phyloP scores from a whole-genome alignment of 768 basidiomycete species.

The Hysterangium stoloniferum region DNA sequence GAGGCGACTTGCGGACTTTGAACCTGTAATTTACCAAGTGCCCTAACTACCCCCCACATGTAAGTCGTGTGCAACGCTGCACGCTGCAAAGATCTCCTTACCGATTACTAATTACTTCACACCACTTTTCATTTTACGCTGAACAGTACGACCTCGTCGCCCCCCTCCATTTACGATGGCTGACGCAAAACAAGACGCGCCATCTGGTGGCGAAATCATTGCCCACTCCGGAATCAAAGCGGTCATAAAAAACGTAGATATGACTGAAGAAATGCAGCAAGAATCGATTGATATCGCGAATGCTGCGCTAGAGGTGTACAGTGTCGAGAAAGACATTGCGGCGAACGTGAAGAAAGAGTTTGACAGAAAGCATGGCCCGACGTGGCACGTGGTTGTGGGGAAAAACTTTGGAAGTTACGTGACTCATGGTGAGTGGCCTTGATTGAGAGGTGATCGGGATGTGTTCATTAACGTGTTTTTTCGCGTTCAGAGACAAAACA shows the following conservation, averaged over 20 bases:
- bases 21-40: too few relatives aligned
- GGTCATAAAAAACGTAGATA: conserved; percentile 94
- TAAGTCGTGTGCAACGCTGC: too few relatives aligned
- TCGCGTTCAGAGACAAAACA: conserved; percentile 78
- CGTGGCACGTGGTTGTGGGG: conserved; percentile 98
- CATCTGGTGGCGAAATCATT: neutral
- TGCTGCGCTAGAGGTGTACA: conserved; percentile 81
- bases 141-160: too few relatives aligned
- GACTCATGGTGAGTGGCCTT: conserved; percentile 69
- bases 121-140: too few relatives aligned
- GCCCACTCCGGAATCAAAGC: conserved; percentile 56
- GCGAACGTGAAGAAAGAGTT: conserved; percentile 98
- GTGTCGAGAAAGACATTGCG: conserved; percentile 97
- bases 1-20: too few relatives aligned
- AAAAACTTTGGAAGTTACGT: conserved; percentile 99
- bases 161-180: conserved; percentile 9
- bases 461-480: neutral
- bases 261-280: conserved; percentile 95
- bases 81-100: too few relatives aligned
- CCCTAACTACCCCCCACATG: too few relatives aligned
- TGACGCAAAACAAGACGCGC: conserved; percentile 9
- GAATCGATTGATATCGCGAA: conserved; percentile 85
- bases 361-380: conserved; percentile 84
- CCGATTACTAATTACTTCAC: too few relatives aligned
- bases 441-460: conserved; percentile 1